Evolutionary conservation across 352 stramenopile species (phyloP).

Genomic region (Phytophthora macrochlamydospora): DNA sequence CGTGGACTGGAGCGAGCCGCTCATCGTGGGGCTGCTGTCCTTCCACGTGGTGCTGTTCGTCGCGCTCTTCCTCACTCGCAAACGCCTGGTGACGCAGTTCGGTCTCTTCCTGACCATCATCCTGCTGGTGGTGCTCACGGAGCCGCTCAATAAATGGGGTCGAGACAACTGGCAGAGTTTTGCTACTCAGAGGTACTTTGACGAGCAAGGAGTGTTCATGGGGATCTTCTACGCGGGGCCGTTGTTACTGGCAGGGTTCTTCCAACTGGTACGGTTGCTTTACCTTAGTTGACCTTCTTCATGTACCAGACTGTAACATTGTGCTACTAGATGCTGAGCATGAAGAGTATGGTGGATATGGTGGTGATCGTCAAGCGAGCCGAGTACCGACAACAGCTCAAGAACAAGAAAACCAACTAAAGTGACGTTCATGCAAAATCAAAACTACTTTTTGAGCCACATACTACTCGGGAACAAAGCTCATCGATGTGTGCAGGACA

Average conservation of each 20-base stretch:
- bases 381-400: slow-evolving; percentile 60
- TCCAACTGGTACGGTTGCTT: slow-evolving; percentile 58
- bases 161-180: slow-evolving; percentile 63
- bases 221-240: slow-evolving; percentile 82
- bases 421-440: slow-evolving; percentile 10
- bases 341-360: slow-evolving; percentile 84
- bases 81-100: slow-evolving; percentile 60
- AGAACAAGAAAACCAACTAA: slow-evolving; percentile 58
- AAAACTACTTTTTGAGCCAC: slow-evolving; percentile 31
- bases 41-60: slow-evolving; percentile 64
- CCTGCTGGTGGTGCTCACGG: slow-evolving; percentile 53
- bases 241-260: slow-evolving; percentile 75
- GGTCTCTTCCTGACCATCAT: slow-evolving; percentile 74
- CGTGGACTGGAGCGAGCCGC: slow-evolving; percentile 79
- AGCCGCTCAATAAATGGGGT: slow-evolving; percentile 71
- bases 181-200: slow-evolving; percentile 87
- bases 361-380: slow-evolving; percentile 79
- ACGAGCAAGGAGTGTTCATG: slow-evolving; percentile 81
- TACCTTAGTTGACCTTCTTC: no score
- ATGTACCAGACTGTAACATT: not conserved
- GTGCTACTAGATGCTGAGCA: slow-evolving; percentile 58
- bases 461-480: slow-evolving; percentile 20
- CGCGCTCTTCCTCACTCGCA: slow-evolving; percentile 59
- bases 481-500: not conserved
- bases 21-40: slow-evolving; percentile 61